Percentiles rank a stretch among this genome's conserved stretches.
These are phyloP conservation scores for Brasilioporus rufonigricans DNA, from an alignment of 768 basidiomycete genomes.

Conservation along the genomic window DNA sequence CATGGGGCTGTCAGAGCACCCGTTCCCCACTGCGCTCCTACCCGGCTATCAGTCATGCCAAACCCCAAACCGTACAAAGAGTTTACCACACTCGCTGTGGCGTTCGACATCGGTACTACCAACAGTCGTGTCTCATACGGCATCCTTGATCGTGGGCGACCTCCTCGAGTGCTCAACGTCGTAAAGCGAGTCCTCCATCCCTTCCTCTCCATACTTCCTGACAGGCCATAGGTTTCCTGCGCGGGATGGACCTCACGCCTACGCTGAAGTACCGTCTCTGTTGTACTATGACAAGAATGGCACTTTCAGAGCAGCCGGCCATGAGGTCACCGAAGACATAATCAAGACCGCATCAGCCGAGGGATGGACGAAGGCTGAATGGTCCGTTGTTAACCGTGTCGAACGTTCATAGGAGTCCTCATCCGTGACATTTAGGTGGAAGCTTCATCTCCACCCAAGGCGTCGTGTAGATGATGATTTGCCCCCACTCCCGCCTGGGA, in stretches of 20 bases:
- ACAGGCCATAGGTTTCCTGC: background rate
- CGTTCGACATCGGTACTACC: background rate
- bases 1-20: no score
- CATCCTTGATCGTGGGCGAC: background rate
- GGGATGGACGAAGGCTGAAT: background rate
- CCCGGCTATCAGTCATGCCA: no score
- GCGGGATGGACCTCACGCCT: background rate
- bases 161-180: background rate
- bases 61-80: background rate
- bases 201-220: background rate
- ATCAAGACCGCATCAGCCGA: background rate
- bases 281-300: background rate
- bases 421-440: background rate
- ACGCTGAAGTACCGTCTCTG: background rate
- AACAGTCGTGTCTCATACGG: background rate
- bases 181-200: background rate
- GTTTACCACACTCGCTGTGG: background rate
- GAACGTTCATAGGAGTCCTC: background rate
- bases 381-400: background rate
- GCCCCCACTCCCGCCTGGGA: background rate
- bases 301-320: background rate
- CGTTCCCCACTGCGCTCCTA: no score
- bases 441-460: background rate
- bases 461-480: background rate
- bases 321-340: background rate